phyloP scores from a whole-genome alignment of 106 monocot genomes.

The Posidonia australis region DNA sequence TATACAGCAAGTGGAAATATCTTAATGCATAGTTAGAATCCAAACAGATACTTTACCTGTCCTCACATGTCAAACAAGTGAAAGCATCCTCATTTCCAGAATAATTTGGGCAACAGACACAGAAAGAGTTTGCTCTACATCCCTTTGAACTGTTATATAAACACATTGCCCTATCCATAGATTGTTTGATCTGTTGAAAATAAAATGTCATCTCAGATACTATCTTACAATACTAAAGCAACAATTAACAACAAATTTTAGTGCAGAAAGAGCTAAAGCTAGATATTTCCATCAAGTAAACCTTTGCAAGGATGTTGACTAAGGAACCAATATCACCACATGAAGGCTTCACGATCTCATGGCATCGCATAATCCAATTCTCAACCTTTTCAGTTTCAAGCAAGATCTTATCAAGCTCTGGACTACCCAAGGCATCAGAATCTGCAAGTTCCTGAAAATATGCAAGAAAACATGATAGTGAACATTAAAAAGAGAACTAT shows the following conservation, averaged over 20 bases:
- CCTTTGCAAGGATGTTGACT: conserved; percentile 35
- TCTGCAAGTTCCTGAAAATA: conserved; percentile 42
- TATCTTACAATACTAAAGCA: no score
- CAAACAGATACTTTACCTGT: conserved; percentile 29
- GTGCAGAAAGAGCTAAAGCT: no score
- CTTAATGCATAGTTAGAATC: background rate
- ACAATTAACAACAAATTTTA: no score
- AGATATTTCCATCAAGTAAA: conserved; percentile 1
- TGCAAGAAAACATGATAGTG: no score
- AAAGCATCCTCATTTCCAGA: conserved; percentile 26
- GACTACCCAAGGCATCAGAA: conserved; percentile 46
- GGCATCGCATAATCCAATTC: conserved; percentile 48
- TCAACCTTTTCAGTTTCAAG: conserved; percentile 47
- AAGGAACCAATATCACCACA: conserved; percentile 32
- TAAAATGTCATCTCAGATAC: background rate
- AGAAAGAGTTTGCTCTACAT: conserved; percentile 23
- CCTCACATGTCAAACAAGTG: conserved; percentile 53
- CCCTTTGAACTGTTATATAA: conserved; percentile 31
- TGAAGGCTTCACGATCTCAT: conserved; percentile 28
- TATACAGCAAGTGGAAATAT: no score
- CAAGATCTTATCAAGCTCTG: conserved; percentile 41
- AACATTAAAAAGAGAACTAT: no score
- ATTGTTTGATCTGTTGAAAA: conserved; percentile 36
- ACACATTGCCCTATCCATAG: conserved; percentile 39
- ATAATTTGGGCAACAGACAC: conserved; percentile 48